Evolutionary conservation across 768 basidiomycete genomes (phyloP), one percentile per base, ranked within the genome.

Genomic region (Xerocomus brunneocitrinus): DNA sequence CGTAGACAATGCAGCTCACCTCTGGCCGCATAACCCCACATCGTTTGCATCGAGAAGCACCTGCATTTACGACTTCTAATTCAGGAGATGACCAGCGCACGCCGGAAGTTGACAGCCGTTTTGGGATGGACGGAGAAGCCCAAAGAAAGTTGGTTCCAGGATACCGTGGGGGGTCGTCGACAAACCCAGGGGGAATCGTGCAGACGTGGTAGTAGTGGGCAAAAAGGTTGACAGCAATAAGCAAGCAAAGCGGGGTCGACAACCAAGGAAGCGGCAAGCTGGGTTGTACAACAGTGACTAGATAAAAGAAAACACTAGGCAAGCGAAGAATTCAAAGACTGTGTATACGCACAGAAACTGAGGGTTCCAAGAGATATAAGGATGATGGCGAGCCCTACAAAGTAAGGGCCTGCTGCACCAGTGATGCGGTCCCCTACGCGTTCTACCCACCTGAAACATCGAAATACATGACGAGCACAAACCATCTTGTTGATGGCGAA

Each of bases 321-420:
- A n/a, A 28, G 47, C 12, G 16, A 38, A 47, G 8, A 13, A n/a
- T 34, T 14, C 12, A 13, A 32, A 32, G 25, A 32, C 7, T 13
- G 14, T 44, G 31, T 46, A 34, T 30, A 81, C 87, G 71, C 65
- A 95, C 93, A 91, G 67, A 95, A 98, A 58, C 81, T 85, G 46
- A 91, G 56, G 0, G 81, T 75, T 42, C 92, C 94, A 1, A 76
- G 62, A 10, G 76, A 70, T 14, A 94, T 84, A 27, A 98, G 77
- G 7, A 83, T 62, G 50, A 87, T 75, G 4, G 92, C 95, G n/a
- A 95, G 74, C 1, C 73, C 79, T 36, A 98, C 82, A 66, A 98
- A 98, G 63, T 87, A 82, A 0, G 94, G 95, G 0, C 95, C 95
- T 30, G 91, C 94, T 49, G 89, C 87, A 49, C 94, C 92, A 0